Percentiles rank a stretch among this genome's conserved stretches.
Evolutionary conservation across 2,329 filamentous ascomycete genomes (phyloP).

Genomic region (Aspergillus thermomutatus): DNA sequence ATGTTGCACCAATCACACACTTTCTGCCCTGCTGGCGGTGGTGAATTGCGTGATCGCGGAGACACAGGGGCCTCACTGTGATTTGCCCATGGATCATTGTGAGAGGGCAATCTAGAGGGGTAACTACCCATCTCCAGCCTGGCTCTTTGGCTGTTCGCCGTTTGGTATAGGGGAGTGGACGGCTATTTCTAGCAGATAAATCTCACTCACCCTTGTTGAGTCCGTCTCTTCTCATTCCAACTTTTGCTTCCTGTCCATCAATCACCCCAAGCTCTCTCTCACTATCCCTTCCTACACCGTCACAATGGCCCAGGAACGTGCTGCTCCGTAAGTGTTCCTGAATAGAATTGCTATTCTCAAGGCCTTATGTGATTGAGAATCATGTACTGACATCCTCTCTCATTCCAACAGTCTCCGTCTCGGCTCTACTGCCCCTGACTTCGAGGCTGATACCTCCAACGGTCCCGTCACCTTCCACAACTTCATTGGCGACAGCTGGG

Average conservation of each 20-base stretch:
- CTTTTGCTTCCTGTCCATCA: neutral
- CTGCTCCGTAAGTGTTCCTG: constrained; percentile 38
- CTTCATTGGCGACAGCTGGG: constrained; percentile 68
- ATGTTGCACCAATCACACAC: constrained; percentile 23
- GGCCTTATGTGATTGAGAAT: neutral
- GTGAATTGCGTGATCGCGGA: constrained; percentile 35
- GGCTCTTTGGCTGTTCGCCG: neutral
- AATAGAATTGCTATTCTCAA: neutral
- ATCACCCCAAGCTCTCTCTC: constrained; percentile 8
- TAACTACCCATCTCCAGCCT: too few species aligned
- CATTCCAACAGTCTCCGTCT: constrained; percentile 53
- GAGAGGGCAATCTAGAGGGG: constrained; percentile 14
- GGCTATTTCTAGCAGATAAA: neutral
- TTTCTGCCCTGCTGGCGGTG: constrained; percentile 30
- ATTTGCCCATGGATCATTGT: constrained; percentile 7
- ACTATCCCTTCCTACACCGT: constrained; percentile 7
- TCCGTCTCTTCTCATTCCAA: constrained; percentile 6
- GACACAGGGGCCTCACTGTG: constrained; percentile 12
- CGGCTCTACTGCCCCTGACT: constrained; percentile 65
- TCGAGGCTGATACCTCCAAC: constrained; percentile 64
- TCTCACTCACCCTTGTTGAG: constrained; percentile 1
- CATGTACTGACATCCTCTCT: constrained; percentile 10
- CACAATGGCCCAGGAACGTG: constrained; percentile 43
- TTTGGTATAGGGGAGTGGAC: neutral
- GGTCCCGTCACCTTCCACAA: constrained; percentile 69